Base-by-base conservation (phyloP, 768 basidiomycete species). In the Omphalotus guepiniiformis region DNA sequence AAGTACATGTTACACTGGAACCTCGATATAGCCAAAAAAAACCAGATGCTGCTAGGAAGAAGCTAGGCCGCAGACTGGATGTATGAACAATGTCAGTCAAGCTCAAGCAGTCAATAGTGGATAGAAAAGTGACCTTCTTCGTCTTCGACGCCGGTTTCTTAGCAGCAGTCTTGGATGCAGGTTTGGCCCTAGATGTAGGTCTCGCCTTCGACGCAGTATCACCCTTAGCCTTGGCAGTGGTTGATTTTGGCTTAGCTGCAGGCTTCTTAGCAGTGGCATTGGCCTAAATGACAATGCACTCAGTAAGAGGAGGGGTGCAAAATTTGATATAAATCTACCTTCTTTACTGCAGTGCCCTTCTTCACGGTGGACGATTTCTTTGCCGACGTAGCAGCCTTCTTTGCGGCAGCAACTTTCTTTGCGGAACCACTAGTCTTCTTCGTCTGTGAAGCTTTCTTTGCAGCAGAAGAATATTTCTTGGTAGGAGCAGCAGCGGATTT, bases 361-460 rank as follows among this genome's bases (percentile, higher is more conserved):
- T 58, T 57, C 19, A 56, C 30, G 18, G n/a, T 42, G 12, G 39
- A 52, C 21, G 60, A 28, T 41, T 18, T 55, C 49, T 44, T 52
- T 2, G 43, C 52, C 21, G 55, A 37, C 42, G 58, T 56, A 39
- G 57, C 51, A 25, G 55, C 54, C 51, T 62, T 68, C 51, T 65
- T 67, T 53, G 63, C 64, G 25, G 63, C 62, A 46, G 72, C 52
- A 53, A 74, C 71, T 49, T 75, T 74, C 48, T 70, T 50, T 42
- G 70, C 72, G 50, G 71, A 56, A 41, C 68, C 67, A 45, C 68
- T 37, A 22, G 49, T 21, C 57, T 62, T 18, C 26, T 13, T 50
- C 5, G 30, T 3, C 7, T 22, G 35, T 11, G 58, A 39, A 16
- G 45, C 19, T 37, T 53, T 57, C 51, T 54, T 57, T 9, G 47